These are phyloP conservation scores for Leccinellum luteum DNA, from an alignment of 768 basidiomycete genomes.

Conservation along the genomic window DNA sequence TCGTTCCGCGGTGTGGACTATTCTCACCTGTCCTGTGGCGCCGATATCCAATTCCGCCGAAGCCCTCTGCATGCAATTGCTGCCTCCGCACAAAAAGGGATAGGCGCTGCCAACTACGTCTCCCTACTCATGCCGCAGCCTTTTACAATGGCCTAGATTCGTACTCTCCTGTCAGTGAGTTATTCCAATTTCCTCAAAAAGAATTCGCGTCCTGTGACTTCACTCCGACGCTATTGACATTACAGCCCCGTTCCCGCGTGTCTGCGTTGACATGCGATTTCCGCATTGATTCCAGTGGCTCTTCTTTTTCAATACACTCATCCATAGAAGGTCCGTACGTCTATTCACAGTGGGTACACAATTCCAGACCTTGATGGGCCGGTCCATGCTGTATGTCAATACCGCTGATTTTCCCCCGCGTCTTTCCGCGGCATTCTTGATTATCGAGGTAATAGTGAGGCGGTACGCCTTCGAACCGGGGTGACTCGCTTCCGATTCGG, in stretches of 20 bases:
- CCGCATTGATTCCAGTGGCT: constrained; percentile 12
- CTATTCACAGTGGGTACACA: background rate
- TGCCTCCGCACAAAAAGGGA: background rate
- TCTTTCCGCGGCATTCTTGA: constrained; percentile 9
- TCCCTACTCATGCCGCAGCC: background rate
- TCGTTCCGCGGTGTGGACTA: background rate
- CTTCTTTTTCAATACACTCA: background rate
- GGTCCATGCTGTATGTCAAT: background rate
- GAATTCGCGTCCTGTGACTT: constrained; percentile 10
- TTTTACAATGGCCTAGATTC: constrained; percentile 9
- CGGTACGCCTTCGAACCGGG: constrained; percentile 14
- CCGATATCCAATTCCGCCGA: background rate
- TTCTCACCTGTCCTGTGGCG: background rate
- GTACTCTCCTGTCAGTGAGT: constrained; percentile 16
- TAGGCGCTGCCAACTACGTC: background rate
- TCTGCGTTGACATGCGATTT: constrained; percentile 14
- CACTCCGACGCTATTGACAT: constrained; percentile 13
- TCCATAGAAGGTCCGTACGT: background rate
- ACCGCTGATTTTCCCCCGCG: background rate
- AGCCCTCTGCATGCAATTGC: background rate
- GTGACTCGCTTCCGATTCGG: constrained; percentile 9
- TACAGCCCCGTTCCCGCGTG: constrained; percentile 26
- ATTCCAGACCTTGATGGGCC: background rate
- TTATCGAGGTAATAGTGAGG: constrained; percentile 14
- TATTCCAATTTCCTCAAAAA: constrained; percentile 22